These are phyloP conservation scores for Psidium friedrichsthalianum DNA, from an alignment of 345 rosid species.

Conservation along the genomic window DNA sequence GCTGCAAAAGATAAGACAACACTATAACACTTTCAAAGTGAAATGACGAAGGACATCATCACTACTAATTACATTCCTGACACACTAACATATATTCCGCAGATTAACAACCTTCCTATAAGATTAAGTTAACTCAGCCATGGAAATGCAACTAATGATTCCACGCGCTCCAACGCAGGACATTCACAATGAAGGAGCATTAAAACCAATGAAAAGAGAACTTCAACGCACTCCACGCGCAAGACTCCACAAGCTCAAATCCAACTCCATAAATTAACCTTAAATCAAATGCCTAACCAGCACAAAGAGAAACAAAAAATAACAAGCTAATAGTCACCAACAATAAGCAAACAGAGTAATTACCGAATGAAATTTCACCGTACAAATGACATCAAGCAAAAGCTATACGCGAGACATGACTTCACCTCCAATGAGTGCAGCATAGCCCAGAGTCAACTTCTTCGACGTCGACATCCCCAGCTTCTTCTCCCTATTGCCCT, in stretches of 20 bases:
- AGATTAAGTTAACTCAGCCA: neutral
- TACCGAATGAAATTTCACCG: neutral
- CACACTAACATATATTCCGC: neutral
- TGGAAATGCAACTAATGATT: no score
- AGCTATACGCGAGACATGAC: neutral
- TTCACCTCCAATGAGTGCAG: neutral
- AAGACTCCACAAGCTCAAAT: no score
- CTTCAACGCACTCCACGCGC: neutral
- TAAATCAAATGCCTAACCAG: neutral
- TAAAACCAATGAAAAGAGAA: neutral
- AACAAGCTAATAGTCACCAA: neutral
- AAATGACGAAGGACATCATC: neutral
- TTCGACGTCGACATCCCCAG: constrained; percentile 63
- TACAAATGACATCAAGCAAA: neutral
- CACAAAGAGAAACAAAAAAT: neutral
- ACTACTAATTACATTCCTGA: neutral
- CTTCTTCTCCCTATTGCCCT: constrained; percentile 19
- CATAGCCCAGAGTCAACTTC: neutral
- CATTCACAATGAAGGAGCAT: neutral
- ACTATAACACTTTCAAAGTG: no score
- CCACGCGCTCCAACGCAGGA: neutral
- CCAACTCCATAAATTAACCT: no score
- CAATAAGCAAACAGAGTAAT: neutral
- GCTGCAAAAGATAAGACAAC: no score
- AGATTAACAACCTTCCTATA: neutral